Evolutionary conservation across 352 stramenopile genomes (phyloP).

Genomic region (Phytopythium helicoides): DNA sequence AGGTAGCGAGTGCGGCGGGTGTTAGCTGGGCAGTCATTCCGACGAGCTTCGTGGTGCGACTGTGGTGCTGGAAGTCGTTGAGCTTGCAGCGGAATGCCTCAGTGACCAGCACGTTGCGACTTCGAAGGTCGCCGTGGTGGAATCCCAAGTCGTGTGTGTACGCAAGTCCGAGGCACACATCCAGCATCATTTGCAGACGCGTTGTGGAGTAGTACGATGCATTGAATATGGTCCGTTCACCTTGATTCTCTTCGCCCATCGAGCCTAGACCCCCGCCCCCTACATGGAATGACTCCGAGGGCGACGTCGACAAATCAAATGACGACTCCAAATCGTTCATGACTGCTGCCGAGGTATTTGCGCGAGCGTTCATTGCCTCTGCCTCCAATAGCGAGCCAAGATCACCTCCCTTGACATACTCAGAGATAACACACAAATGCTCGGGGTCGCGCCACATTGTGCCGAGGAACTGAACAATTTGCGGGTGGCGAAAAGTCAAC

Average conservation of each 20-base stretch:
- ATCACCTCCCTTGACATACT: conserved; percentile 63
- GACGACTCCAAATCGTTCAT: conserved; percentile 11
- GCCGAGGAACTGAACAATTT: conserved; percentile 68
- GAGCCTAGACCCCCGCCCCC: not conserved
- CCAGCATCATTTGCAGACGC: conserved; percentile 59
- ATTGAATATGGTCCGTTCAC: not conserved
- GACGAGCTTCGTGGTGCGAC: conserved; percentile 24
- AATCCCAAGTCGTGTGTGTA: conserved; percentile 53
- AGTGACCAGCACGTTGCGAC: conserved; percentile 66
- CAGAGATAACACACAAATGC: conserved; percentile 66
- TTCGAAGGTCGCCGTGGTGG: conserved; percentile 62
- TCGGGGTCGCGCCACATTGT: conserved; percentile 67
- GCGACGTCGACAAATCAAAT: conserved; percentile 7
- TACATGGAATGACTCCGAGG: not conserved
- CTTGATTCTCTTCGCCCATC: conserved; percentile 1
- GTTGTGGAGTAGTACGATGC: conserved; percentile 21
- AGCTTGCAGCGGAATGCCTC: conserved; percentile 57
- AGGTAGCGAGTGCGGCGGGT: conserved; percentile 12
- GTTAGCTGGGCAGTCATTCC: conserved; percentile 12
- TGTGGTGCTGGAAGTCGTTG: conserved; percentile 47
- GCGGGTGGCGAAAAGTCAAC: conserved; percentile 48
- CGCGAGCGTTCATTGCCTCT: conserved; percentile 25
- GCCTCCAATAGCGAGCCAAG: conserved; percentile 50
- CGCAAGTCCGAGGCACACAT: conserved; percentile 47
- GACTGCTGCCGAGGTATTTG: not conserved